Percentiles rank a stretch among this genome's conserved stretches.
phyloP scores from a whole-genome alignment of 495 filamentous ascomycete genomes.

The Aspergillus homomorphus region DNA sequence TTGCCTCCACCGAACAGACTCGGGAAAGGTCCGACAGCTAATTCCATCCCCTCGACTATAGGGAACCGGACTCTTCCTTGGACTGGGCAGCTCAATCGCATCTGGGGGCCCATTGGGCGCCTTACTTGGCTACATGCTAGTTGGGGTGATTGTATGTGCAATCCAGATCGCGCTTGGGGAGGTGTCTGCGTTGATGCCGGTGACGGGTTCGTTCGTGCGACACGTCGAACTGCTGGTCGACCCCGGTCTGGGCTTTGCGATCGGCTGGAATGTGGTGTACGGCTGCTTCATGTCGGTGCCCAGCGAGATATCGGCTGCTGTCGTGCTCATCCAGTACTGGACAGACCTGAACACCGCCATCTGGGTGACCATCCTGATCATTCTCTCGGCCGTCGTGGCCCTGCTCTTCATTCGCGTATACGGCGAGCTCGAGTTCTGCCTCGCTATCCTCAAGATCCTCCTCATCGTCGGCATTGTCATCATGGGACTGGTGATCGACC shows the following conservation, averaged over 20 bases:
- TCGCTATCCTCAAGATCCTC: slow-evolving; percentile 46
- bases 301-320: slow-evolving; percentile 59
- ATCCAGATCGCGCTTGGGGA: slow-evolving; percentile 44
- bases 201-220: slow-evolving; percentile 49
- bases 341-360: slow-evolving; percentile 50
- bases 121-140: slow-evolving; percentile 48
- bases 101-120: slow-evolving; percentile 60
- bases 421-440: slow-evolving; percentile 43
- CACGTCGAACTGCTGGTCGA: slow-evolving; percentile 50
- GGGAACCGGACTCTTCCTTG: slow-evolving; percentile 63
- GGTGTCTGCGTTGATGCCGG: slow-evolving; percentile 41
- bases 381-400: slow-evolving; percentile 51
- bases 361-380: slow-evolving; percentile 55
- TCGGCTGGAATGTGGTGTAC: slow-evolving; percentile 57
- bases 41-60: slow-evolving; percentile 10
- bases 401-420: slow-evolving; percentile 50
- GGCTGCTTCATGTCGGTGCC: slow-evolving; percentile 60
- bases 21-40: too few species aligned
- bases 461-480: slow-evolving; percentile 52
- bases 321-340: slow-evolving; percentile 60
- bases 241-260: slow-evolving; percentile 57
- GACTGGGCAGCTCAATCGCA: slow-evolving; percentile 54
- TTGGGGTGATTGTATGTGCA: slow-evolving; percentile 39
- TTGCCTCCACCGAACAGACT: too few species aligned
- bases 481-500: slow-evolving; percentile 44